Conservation (phyloP, 2,329 filamentous ascomycete species). For the Beauveria varroae region DNA sequence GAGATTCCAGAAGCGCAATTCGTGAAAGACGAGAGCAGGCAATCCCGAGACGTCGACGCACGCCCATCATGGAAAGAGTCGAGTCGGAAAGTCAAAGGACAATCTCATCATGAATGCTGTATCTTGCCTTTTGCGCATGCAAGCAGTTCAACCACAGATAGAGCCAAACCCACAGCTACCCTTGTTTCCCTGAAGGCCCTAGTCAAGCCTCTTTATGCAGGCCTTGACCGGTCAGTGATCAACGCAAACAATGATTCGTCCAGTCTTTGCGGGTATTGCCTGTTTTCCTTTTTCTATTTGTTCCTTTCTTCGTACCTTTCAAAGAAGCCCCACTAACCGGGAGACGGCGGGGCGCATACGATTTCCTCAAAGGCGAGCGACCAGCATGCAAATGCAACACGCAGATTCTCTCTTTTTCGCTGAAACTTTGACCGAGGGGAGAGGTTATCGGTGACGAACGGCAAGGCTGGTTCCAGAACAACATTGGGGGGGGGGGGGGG, state of each 20-base stretch:
- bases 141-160: background rate
- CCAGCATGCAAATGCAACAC: background rate
- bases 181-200: background rate
- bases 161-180: background rate
- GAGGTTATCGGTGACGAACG: background rate
- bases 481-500: too few relatives aligned
- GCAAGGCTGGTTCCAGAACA: background rate
- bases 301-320: background rate
- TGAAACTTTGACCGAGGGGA: background rate
- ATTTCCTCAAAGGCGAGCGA: background rate
- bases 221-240: conserved; percentile 8
- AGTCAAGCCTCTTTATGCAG: background rate
- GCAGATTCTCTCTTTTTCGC: background rate
- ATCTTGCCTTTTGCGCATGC: background rate
- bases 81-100: background rate
- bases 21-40: too few relatives aligned
- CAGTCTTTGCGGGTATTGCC: conserved; percentile 21
- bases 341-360: background rate
- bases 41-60: too few relatives aligned
- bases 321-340: background rate
- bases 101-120: background rate
- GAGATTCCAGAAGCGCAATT: too few relatives aligned
- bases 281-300: background rate
- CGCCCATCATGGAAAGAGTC: background rate
- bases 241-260: background rate